phyloP scores from a whole-genome alignment of 2,329 filamentous ascomycete species.

The Tricladium varicosporioides region DNA sequence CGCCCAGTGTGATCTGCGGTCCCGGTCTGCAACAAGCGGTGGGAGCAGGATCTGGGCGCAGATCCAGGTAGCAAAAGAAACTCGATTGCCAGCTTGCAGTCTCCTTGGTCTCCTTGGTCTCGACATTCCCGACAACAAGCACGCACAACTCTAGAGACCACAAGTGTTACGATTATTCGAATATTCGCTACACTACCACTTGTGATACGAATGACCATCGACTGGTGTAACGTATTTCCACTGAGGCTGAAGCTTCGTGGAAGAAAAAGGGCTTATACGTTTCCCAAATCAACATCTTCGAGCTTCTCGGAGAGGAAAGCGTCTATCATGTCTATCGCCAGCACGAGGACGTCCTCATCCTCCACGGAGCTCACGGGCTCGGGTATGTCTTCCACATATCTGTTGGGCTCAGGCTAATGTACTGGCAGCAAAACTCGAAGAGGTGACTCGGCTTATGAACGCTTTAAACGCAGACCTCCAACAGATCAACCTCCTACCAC shows the following conservation, averaged over 20 bases:
- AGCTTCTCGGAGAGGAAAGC: neutral
- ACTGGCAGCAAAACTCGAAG: constrained; percentile 60
- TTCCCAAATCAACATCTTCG: neutral
- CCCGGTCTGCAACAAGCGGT: neutral
- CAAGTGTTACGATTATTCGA: neutral
- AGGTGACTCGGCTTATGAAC: constrained; percentile 63
- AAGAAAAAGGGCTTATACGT: neutral
- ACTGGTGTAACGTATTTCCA: neutral
- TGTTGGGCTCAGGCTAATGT: constrained; percentile 9
- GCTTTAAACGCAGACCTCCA: constrained; percentile 62
- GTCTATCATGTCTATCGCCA: constrained; percentile 2
- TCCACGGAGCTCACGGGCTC: constrained; percentile 23
- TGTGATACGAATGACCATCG: neutral
- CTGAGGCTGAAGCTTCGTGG: neutral
- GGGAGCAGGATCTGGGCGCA: neutral
- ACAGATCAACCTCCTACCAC: constrained; percentile 53
- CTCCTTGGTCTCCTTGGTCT: neutral
- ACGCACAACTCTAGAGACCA: neutral
- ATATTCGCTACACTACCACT: neutral
- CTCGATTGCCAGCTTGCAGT: no score
- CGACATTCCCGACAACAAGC: neutral
- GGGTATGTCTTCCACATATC: constrained; percentile 15
- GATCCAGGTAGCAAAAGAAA: no score
- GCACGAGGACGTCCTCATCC: constrained; percentile 17
- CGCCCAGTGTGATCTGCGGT: neutral